These are phyloP conservation scores for Rugiboletus extremiorientalis DNA, from an alignment of 1,284 basidiomycete genomes.

Conservation along the genomic window DNA sequence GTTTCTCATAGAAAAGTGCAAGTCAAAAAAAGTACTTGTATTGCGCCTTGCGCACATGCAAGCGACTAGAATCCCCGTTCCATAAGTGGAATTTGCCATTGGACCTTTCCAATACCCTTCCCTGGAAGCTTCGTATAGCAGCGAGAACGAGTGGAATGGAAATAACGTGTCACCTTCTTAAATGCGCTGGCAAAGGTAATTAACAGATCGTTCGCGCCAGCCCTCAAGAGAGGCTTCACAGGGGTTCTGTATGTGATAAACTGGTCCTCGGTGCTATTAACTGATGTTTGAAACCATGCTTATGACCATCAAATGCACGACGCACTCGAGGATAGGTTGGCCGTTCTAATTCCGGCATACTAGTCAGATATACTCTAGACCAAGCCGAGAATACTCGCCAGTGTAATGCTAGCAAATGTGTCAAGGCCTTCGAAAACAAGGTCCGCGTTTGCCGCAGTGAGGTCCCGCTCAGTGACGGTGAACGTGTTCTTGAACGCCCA, in stretches of 20 bases:
- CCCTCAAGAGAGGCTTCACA: constrained; percentile 53
- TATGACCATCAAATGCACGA: not conserved
- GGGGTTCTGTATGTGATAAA: constrained; percentile 69
- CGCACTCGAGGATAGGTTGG: constrained; percentile 59
- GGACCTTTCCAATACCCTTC: constrained; percentile 62
- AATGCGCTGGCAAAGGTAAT: constrained; percentile 78
- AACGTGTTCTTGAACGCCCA: constrained; percentile 85
- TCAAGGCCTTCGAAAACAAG: constrained; percentile 88
- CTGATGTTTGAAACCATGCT: not conserved
- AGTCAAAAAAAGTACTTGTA: constrained; percentile 61
- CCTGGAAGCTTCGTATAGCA: constrained; percentile 39
- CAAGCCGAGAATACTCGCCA: constrained; percentile 48
- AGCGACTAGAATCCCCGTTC: constrained; percentile 86
- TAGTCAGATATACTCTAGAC: not conserved
- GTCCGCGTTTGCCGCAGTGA: constrained; percentile 55
- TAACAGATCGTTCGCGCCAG: constrained; percentile 64
- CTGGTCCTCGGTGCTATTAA: constrained; percentile 73
- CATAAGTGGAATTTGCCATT: constrained; percentile 64
- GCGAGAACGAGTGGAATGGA: not conserved
- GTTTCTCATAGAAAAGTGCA: not conserved
- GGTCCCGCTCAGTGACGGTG: constrained; percentile 47
- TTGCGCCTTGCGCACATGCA: constrained; percentile 88
- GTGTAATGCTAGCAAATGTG: constrained; percentile 70
- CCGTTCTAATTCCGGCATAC: constrained; percentile 59
- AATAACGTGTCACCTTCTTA: constrained; percentile 50